Percentiles rank a stretch among this genome's conserved stretches.
Conservation (phyloP, 352 stramenopile species). For the Phytophthora foliorum region DNA sequence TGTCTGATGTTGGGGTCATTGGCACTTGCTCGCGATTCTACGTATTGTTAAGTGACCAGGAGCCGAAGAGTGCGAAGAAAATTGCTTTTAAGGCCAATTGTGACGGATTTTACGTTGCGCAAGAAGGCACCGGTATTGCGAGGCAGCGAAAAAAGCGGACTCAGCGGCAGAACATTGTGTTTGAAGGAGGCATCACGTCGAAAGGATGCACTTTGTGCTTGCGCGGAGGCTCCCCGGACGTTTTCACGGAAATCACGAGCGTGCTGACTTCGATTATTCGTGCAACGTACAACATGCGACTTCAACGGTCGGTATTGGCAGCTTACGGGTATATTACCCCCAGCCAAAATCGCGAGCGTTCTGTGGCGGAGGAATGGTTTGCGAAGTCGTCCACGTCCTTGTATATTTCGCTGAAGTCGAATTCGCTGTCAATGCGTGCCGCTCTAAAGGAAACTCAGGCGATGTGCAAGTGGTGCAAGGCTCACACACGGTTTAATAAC, state of each 20-base stretch:
- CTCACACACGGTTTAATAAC: slow-evolving; percentile 85
- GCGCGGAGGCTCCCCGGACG: slow-evolving; percentile 64
- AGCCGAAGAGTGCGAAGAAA: slow-evolving; percentile 72
- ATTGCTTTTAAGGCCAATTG: slow-evolving; percentile 52
- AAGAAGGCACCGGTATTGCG: slow-evolving; percentile 21
- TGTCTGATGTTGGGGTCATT: slow-evolving; percentile 78
- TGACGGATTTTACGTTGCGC: slow-evolving; percentile 28
- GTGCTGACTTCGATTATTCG: slow-evolving; percentile 73
- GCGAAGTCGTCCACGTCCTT: slow-evolving; percentile 82
- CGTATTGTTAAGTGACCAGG: slow-evolving; percentile 84
- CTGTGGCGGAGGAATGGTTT: slow-evolving; percentile 86
- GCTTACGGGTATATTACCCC: slow-evolving; percentile 73
- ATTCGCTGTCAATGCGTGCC: slow-evolving; percentile 87
- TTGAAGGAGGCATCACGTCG: slow-evolving; percentile 77
- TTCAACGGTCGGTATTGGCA: slow-evolving; percentile 69
- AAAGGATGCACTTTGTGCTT: slow-evolving; percentile 89
- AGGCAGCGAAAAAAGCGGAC: slow-evolving; percentile 61
- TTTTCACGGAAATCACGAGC: slow-evolving; percentile 78
- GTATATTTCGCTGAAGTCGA: slow-evolving; percentile 88
- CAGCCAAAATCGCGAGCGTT: slow-evolving; percentile 59
- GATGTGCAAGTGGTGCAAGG: slow-evolving; percentile 90
- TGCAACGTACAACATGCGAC: slow-evolving; percentile 82
- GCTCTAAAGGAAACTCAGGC: slow-evolving; percentile 82
- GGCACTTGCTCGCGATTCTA: slow-evolving; percentile 88
- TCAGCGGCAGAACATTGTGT: slow-evolving; percentile 88